phyloP scores from a whole-genome alignment of 805 yeast genomes.

The Nakazawaea pomicola region DNA sequence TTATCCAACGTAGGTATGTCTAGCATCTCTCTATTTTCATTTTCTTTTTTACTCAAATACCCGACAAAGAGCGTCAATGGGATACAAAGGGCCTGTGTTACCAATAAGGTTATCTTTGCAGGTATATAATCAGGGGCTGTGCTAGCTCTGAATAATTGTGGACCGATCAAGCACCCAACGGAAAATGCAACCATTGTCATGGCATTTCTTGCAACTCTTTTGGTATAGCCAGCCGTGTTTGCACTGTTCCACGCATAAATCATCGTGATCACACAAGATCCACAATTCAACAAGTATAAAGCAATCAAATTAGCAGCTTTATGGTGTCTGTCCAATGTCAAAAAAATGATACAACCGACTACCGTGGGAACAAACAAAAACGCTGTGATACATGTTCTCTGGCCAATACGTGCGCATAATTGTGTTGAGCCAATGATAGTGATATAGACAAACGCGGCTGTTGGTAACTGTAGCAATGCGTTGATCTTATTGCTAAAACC shows the following conservation, averaged over 20 bases:
- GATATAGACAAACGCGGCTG: not conserved
- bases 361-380: not conserved
- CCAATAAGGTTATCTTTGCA: constrained; percentile 52
- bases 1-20: not conserved
- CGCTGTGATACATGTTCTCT: not conserved
- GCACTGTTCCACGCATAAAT: not conserved
- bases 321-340: not conserved
- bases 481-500: not conserved
- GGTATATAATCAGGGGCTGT: constrained; percentile 51
- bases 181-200: constrained; percentile 53
- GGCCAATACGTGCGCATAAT: constrained; percentile 22
- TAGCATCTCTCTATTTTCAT: constrained; percentile 12
- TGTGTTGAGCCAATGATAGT: constrained; percentile 21
- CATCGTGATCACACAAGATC: not conserved
- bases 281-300: not conserved
- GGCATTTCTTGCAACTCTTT: constrained; percentile 48
- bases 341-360: not conserved
- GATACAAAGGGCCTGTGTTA: constrained; percentile 30
- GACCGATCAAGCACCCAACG: constrained; percentile 53
- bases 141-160: constrained; percentile 50
- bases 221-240: constrained; percentile 47
- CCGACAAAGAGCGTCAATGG: constrained; percentile 39
- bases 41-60: constrained; percentile 19
- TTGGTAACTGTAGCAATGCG: constrained; percentile 45
- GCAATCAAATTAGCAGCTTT: not conserved